These are phyloP conservation scores for Ogataea allantospora DNA, from an alignment of 805 yeast species.

Conservation along the genomic window DNA sequence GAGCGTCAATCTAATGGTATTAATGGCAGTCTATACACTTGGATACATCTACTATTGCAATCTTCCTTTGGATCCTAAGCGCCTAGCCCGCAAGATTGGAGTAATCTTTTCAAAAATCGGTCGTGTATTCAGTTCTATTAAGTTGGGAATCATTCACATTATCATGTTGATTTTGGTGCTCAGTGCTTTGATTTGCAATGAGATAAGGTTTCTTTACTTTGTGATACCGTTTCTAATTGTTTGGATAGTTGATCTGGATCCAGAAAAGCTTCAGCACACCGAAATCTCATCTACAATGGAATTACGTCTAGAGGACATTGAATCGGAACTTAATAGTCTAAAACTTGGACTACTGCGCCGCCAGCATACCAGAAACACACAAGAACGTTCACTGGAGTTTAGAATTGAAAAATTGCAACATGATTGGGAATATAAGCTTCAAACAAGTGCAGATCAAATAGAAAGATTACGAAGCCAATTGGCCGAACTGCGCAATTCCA, in stretches of 20 bases:
- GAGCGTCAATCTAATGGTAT: conserved; percentile 12
- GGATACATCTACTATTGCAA: conserved; percentile 14
- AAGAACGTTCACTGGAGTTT: conserved; percentile 13
- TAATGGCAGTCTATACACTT: conserved; percentile 4
- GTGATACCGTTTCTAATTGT: conserved; percentile 13
- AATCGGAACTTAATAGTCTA: conserved; percentile 13
- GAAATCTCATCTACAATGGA: conserved; percentile 6
- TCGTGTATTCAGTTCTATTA: conserved; percentile 7
- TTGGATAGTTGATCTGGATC: conserved; percentile 15
- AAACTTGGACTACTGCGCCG: conserved; percentile 10
- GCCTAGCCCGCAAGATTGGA: conserved; percentile 8
- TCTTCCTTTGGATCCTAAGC: conserved; percentile 13
- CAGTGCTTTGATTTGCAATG: conserved; percentile 15
- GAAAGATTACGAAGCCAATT: conserved; percentile 7
- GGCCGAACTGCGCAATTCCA: background rate
- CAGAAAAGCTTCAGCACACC: conserved; percentile 1
- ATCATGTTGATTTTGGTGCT: conserved; percentile 15
- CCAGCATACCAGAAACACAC: conserved; percentile 10
- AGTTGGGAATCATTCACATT: conserved; percentile 11
- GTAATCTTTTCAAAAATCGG: conserved; percentile 9
- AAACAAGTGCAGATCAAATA: conserved; percentile 7
- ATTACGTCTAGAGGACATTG: conserved; percentile 11
- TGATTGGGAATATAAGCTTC: conserved; percentile 8
- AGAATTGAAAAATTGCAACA: conserved; percentile 10
- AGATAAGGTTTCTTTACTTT: conserved; percentile 13